Conservation (phyloP, 1,139 yeast genomes). For the Yamadazyma taylorii region DNA sequence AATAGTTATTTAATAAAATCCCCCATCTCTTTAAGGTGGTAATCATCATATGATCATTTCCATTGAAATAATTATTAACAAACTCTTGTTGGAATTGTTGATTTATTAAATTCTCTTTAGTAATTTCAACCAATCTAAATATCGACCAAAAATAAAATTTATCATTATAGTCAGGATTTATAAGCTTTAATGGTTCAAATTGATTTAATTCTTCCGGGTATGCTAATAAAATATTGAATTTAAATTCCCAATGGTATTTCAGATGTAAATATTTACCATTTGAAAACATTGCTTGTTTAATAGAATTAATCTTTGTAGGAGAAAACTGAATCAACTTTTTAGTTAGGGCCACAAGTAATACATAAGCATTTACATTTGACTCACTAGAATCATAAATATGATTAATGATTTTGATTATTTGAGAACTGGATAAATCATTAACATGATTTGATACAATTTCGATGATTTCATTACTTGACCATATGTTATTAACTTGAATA, state of each 20-base stretch:
- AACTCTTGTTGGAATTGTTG: background rate
- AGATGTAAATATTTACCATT: background rate
- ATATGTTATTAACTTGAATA: slow-evolving; percentile 22
- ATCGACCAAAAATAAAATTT: slow-evolving; percentile 4
- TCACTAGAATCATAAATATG: slow-evolving; percentile 8
- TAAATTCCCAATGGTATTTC: slow-evolving; percentile 10
- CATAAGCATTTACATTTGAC: slow-evolving; percentile 10
- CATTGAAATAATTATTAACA: too few relatives aligned
- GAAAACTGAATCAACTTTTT: slow-evolving; percentile 37
- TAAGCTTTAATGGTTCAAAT: background rate
- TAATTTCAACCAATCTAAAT: slow-evolving; percentile 9
- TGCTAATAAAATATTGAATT: slow-evolving; percentile 9
- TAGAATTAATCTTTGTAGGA: slow-evolving; percentile 19
- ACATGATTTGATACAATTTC: slow-evolving; percentile 39
- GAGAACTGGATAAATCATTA: slow-evolving; percentile 46
- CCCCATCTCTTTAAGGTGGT: slow-evolving; percentile 55
- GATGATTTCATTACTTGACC: slow-evolving; percentile 32
- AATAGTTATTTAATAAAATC: slow-evolving; percentile 42
- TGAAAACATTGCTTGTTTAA: slow-evolving; percentile 8
- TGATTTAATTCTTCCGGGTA: slow-evolving; percentile 6
- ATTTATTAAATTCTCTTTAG: slow-evolving; percentile 1
- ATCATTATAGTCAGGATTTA: background rate
- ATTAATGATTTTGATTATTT: slow-evolving; percentile 27
- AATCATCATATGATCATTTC: slow-evolving; percentile 8
- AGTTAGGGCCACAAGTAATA: slow-evolving; percentile 37